Evolutionary conservation across 2,329 filamentous ascomycete genomes (phyloP).

Genomic region (Sordariomycetes sp.): DNA sequence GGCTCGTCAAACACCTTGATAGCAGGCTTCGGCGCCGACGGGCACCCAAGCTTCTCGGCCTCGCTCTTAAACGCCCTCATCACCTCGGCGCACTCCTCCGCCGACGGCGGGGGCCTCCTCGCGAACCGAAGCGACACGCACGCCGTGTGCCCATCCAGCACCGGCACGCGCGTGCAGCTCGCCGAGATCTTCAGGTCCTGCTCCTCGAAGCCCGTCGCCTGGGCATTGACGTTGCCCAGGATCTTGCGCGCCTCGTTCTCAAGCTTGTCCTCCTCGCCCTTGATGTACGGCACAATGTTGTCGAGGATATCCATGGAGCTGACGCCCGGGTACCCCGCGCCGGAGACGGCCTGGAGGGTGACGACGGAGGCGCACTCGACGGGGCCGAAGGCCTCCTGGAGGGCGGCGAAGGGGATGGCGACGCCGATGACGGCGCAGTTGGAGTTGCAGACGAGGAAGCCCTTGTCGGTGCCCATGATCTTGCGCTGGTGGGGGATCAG

Average conservation of each 20-base stretch:
- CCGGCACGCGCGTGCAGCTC: constrained; percentile 87
- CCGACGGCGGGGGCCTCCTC: constrained; percentile 58
- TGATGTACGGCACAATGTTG: constrained; percentile 90
- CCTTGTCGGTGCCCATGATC: constrained; percentile 60
- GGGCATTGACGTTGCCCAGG: constrained; percentile 59
- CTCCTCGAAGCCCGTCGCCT: constrained; percentile 62
- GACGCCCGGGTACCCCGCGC: constrained; percentile 82
- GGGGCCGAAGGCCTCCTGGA: constrained; percentile 75
- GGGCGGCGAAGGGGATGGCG: constrained; percentile 85
- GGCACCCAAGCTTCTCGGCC: constrained; percentile 71
- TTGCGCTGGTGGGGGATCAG: constrained; percentile 81
- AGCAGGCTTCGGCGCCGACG: constrained; percentile 67
- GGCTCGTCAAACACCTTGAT: constrained; percentile 84
- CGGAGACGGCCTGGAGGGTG: constrained; percentile 89
- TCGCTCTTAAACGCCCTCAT: constrained; percentile 73
- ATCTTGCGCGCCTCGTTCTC: constrained; percentile 95
- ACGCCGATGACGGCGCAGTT: constrained; percentile 97
- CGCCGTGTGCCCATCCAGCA: constrained; percentile 90
- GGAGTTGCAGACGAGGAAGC: constrained; percentile 93
- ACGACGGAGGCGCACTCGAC: constrained; percentile 68
- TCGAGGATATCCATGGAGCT: constrained; percentile 92
- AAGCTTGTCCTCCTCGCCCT: constrained; percentile 90
- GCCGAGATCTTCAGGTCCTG: constrained; percentile 70
- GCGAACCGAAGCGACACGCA: constrained; percentile 81
- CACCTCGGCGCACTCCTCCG: constrained; percentile 64